phyloP scores from a whole-genome alignment of 345 rosid species.

The Gossypium sturtianum region DNA sequence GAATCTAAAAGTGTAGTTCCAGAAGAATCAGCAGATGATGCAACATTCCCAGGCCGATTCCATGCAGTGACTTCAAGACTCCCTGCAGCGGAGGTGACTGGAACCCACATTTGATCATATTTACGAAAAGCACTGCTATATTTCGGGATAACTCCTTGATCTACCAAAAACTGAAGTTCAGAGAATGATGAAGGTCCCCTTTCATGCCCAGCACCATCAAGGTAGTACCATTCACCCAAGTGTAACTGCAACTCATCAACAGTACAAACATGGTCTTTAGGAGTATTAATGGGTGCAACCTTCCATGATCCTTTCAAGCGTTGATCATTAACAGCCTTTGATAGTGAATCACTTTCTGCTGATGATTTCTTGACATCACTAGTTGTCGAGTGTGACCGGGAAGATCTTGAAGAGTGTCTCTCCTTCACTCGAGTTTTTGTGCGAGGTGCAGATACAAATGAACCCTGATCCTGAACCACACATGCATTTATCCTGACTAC shows the following conservation, averaged over 20 bases:
- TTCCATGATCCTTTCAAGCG: constrained; percentile 43
- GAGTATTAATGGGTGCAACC: constrained; percentile 39
- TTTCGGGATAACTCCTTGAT: constrained; percentile 58
- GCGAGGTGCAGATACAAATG: constrained; percentile 69
- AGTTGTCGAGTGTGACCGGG: constrained; percentile 52
- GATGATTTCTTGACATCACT: constrained; percentile 59
- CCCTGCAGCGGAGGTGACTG: constrained; percentile 43
- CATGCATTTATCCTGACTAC: constrained; percentile 96
- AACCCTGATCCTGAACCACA: constrained; percentile 89
- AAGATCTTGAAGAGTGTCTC: constrained; percentile 56
- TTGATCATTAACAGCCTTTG: constrained; percentile 40
- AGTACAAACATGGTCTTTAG: constrained; percentile 59
- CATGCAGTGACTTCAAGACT: constrained; percentile 35
- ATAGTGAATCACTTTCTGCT: constrained; percentile 48
- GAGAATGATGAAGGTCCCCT: constrained; percentile 73
- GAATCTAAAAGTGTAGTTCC: constrained; percentile 26
- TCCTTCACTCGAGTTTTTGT: constrained; percentile 68
- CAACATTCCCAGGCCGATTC: constrained; percentile 27
- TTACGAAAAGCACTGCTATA: constrained; percentile 85
- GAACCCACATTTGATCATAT: constrained; percentile 90
- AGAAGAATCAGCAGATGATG: constrained; percentile 35
- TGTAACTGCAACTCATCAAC: constrained; percentile 74
- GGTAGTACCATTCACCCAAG: constrained; percentile 93
- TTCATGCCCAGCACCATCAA: constrained; percentile 93
- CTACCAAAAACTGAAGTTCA: constrained; percentile 66